Percentiles rank a stretch among this genome's conserved stretches.
phyloP scores from a whole-genome alignment of 345 rosid genomes.

The Linum tenue region DNA sequence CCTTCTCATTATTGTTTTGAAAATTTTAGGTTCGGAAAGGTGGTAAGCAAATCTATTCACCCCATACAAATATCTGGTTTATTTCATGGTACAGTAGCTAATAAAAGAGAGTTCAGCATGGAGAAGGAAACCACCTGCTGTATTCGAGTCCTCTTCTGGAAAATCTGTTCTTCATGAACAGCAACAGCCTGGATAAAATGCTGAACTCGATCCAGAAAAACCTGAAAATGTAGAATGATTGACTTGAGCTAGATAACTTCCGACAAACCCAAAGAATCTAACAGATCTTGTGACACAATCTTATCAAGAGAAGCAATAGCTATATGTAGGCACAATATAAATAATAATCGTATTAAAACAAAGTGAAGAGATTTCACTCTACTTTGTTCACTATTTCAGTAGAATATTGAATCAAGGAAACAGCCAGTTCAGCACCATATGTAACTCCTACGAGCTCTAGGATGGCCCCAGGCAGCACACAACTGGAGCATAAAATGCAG shows the following conservation, averaged over 20 bases:
- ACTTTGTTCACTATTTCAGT: too few relatives aligned
- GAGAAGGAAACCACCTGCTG: constrained; percentile 46
- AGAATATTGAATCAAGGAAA: too few relatives aligned
- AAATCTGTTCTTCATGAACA: constrained; percentile 80
- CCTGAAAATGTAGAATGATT: constrained; percentile 32
- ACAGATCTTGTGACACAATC: neutral
- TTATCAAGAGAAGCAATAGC: neutral
- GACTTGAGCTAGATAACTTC: neutral
- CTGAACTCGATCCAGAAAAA: constrained; percentile 72
- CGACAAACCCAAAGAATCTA: neutral
- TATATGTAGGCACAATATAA: neutral
- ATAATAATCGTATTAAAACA: neutral
- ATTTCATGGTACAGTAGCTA: neutral
- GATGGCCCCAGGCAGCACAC: neutral
- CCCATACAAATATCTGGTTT: too few relatives aligned
- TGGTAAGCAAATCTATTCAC: neutral
- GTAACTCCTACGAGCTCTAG: neutral
- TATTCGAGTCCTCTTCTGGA: constrained; percentile 89
- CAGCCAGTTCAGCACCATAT: neutral
- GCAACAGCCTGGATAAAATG: constrained; percentile 82
- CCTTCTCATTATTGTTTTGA: neutral
- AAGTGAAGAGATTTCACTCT: neutral
- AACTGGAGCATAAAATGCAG: neutral
- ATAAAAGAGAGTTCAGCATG: neutral
- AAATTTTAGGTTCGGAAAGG: neutral